Conservation (phyloP, 257 asterid genomes). For the Solanum tarijense region DNA sequence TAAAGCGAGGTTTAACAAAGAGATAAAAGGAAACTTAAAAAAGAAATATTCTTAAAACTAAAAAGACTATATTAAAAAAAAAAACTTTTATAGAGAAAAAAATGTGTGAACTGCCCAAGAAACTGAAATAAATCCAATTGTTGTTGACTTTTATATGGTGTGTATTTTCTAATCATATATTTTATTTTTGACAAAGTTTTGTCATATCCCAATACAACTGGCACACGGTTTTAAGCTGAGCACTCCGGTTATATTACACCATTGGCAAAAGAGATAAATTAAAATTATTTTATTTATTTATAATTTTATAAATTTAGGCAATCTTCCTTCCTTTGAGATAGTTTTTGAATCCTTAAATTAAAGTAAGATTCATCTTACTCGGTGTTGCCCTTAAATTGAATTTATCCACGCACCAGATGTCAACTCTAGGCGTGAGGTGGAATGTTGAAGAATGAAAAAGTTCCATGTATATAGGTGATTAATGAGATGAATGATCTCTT, state of each 20-base stretch:
- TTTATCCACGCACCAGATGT: not conserved
- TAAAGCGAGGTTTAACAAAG: not conserved
- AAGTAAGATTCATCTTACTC: too few species aligned
- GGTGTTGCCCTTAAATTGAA: not conserved
- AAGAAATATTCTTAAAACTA: not conserved
- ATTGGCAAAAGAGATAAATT: not conserved
- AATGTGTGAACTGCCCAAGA: conserved; percentile 23
- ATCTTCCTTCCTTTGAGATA: not conserved
- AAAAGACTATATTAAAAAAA: not conserved
- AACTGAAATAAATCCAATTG: conserved; percentile 10
- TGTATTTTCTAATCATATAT: not conserved
- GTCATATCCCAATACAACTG: conserved; percentile 8
- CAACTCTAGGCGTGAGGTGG: not conserved
- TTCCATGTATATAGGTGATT: too few species aligned
- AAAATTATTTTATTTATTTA: too few species aligned
- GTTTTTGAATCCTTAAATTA: not conserved
- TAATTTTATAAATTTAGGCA: too few species aligned
- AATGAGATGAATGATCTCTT: not conserved
- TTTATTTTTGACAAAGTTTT: not conserved
- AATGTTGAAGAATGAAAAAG: not conserved
- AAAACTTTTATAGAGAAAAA: not conserved
- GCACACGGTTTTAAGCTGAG: conserved; percentile 9
- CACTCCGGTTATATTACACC: not conserved
- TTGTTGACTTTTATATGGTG: conserved; percentile 15
- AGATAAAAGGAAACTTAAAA: not conserved